Percentiles rank a stretch among this genome's conserved stretches.
Evolutionary conservation across 495 filamentous ascomycete species (phyloP).

Genomic region (Penicillium herquei): DNA sequence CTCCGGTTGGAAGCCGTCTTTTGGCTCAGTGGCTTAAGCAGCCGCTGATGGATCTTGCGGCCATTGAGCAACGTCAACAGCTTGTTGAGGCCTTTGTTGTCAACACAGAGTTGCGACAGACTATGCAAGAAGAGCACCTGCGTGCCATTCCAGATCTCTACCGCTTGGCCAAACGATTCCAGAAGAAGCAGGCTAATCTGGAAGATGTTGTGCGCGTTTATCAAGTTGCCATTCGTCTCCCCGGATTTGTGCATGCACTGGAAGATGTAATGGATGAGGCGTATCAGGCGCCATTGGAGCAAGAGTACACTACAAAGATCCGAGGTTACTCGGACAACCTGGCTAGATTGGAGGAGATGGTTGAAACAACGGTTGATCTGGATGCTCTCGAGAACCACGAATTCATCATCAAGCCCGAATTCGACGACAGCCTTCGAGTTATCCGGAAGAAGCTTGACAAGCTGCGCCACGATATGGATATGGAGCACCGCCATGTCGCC

Average conservation of each 20-base stretch:
- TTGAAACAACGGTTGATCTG: conserved; percentile 96
- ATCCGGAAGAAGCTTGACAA: conserved; percentile 91
- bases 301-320: conserved; percentile 83
- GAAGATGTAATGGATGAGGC: conserved; percentile 94
- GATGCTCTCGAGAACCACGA: conserved; percentile 96
- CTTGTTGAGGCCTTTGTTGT: conserved; percentile 93
- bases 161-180: conserved; percentile 89
- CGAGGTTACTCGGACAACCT: conserved; percentile 73
- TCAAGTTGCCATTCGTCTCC: conserved; percentile 88
- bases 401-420: conserved; percentile 98
- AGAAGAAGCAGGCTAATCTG: conserved; percentile 82
- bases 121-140: conserved; percentile 96
- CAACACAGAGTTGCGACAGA: conserved; percentile 92
- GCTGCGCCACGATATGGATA: conserved; percentile 76
- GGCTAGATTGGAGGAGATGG: conserved; percentile 91
- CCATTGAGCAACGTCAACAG: conserved; percentile 90
- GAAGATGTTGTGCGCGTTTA: conserved; percentile 96
- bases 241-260: conserved; percentile 83
- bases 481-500: conserved; percentile 74
- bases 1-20: conserved; percentile 84
- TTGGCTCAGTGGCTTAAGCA: conserved; percentile 98
- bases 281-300: conserved; percentile 84
- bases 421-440: conserved; percentile 82
- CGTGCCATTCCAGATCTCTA: conserved; percentile 93
- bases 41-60: conserved; percentile 85